A percentile compares a stretch with the other conserved stretches of the same genome.
These are phyloP conservation scores for Fraxinus floribunda DNA, from an alignment of 305 asterid genomes.

Conservation along the genomic window DNA sequence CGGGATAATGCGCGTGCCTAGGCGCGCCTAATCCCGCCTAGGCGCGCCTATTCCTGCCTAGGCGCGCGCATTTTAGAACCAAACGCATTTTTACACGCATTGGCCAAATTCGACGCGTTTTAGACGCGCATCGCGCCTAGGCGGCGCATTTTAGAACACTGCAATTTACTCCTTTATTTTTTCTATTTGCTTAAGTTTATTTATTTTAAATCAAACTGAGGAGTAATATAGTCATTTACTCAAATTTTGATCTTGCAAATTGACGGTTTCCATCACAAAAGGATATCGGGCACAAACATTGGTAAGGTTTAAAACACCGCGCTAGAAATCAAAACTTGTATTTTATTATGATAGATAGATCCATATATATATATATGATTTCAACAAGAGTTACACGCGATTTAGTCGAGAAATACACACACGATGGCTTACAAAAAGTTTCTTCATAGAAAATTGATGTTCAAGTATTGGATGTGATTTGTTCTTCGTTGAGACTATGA, in stretches of 20 bases:
- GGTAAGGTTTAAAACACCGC: not conserved
- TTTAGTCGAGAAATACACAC: not conserved
- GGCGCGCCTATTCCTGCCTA: no score
- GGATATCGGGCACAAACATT: not conserved
- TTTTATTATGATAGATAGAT: no score
- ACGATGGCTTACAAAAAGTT: not conserved
- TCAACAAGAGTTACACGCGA: not conserved
- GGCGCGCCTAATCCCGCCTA: no score
- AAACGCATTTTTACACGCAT: no score
- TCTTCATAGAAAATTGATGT: not conserved
- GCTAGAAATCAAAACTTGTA: not conserved
- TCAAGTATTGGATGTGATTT: not conserved
- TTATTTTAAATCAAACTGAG: no score
- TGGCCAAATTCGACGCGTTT: no score
- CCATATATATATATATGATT: no score
- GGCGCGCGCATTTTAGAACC: no score
- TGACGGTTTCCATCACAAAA: not conserved
- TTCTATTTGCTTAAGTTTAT: not conserved
- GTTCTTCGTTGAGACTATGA: not conserved
- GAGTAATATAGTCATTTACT: not conserved
- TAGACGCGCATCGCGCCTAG: no score
- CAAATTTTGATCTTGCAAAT: not conserved
- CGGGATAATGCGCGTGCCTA: no score
- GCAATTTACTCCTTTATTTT: not conserved
- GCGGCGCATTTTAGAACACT: no score